Percentiles rank a stretch among this genome's conserved stretches.
Evolutionary conservation across 2,329 filamentous ascomycete genomes (phyloP).

Genomic region (Bipolaris gigantea): DNA sequence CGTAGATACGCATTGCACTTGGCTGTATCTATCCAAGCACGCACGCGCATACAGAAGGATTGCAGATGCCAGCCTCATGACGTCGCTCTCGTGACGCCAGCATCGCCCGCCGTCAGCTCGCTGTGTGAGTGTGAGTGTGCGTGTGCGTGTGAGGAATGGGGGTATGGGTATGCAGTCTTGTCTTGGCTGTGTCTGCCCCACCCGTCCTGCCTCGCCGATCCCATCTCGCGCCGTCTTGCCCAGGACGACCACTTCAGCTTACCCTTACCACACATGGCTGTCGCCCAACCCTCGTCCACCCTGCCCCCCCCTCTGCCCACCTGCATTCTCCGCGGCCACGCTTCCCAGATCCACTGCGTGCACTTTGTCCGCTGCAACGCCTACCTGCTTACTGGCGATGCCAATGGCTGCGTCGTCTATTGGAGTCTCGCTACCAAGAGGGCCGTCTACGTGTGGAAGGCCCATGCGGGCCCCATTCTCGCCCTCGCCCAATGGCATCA

Average conservation of each 20-base stretch:
- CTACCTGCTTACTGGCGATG: slow-evolving; percentile 82
- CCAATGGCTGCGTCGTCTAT: slow-evolving; percentile 82
- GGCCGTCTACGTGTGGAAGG: slow-evolving; percentile 80
- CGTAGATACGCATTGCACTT: background rate
- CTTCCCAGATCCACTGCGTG: slow-evolving; percentile 75
- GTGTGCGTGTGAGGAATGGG: background rate
- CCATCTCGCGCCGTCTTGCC: slow-evolving; percentile 38
- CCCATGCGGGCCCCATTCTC: slow-evolving; percentile 77
- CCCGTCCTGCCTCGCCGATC: slow-evolving; percentile 25
- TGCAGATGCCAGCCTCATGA: background rate
- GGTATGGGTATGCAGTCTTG: background rate
- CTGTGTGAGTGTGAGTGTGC: background rate
- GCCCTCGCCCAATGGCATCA: slow-evolving; percentile 70
- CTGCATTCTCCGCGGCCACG: slow-evolving; percentile 84
- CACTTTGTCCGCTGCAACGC: slow-evolving; percentile 72
- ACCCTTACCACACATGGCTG: slow-evolving; percentile 25
- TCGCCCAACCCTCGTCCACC: slow-evolving; percentile 31
- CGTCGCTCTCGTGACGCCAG: background rate
- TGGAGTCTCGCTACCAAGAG: slow-evolving; percentile 86
- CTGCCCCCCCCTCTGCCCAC: slow-evolving; percentile 58
- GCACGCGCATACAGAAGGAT: background rate
- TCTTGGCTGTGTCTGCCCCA: slow-evolving; percentile 4
- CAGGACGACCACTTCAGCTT: slow-evolving; percentile 26
- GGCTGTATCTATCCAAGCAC: background rate
- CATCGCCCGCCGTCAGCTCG: background rate